These are phyloP conservation scores for Colletotrichum sp. DNA, from an alignment of 2,329 filamentous ascomycete genomes.

Conservation along the genomic window DNA sequence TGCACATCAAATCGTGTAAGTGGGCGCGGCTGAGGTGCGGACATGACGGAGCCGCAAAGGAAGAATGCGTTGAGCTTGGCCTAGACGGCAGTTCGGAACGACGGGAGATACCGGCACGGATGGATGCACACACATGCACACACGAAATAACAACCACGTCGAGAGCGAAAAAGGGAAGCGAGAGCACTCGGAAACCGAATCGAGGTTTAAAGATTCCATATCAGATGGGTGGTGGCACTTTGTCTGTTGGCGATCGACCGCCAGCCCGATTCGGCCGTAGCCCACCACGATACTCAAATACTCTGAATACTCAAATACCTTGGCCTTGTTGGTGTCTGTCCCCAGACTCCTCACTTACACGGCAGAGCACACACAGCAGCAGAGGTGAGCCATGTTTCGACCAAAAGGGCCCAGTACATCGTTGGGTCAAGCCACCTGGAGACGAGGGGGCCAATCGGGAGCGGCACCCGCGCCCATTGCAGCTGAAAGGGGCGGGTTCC, in stretches of 20 bases:
- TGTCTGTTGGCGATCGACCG: neutral
- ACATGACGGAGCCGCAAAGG: neutral
- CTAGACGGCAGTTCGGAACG: neutral
- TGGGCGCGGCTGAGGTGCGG: neutral
- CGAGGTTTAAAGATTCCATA: neutral
- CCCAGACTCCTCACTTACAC: neutral
- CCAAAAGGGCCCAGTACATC: neutral
- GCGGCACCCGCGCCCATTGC: neutral
- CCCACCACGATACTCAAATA: neutral
- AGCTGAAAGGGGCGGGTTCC: neutral
- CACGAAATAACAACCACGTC: neutral
- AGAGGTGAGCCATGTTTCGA: neutral
- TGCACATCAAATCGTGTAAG: neutral
- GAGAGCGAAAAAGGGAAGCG: neutral
- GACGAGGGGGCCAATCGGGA: neutral
- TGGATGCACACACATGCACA: neutral
- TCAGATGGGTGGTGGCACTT: neutral
- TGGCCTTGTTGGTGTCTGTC: neutral
- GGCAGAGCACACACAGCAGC: neutral
- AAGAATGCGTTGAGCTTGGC: neutral
- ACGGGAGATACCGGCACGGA: neutral
- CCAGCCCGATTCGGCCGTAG: neutral
- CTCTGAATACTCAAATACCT: neutral
- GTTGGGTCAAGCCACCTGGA: neutral
- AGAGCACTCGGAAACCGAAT: neutral